Base-by-base conservation (phyloP, 179 eudicot species). In the Silene noctiflora region DNA sequence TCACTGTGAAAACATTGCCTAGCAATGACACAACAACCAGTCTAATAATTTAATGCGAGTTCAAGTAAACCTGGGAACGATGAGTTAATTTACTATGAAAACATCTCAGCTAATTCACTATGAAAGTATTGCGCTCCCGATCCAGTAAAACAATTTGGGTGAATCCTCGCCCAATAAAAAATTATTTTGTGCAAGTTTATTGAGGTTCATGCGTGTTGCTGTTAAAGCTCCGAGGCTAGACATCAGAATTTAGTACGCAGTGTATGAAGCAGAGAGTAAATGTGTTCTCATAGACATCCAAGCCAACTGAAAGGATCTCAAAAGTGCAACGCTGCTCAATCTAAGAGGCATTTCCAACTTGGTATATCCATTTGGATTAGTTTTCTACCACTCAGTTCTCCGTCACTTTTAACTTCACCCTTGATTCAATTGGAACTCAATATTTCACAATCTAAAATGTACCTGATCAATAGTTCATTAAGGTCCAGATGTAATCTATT, bases 121-220 rank as follows among this genome's bases (percentile, higher is more conserved):
- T 39, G 46, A 39, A 39, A 39, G 46, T 7, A 69, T 19, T 10
- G 4, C 4, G n/a, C 29, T 42, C 1, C 8, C 31, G 2, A 22
- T 19, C 21, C 72, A 21, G 17, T 39, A 27, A 27, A 27, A 27
- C 29, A 1, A 27, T 1, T 27, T 48, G 59, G 0, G 35, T 69
- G 51, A 59, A 14, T 53, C 64, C 42, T 51, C 44, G 3, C 22
- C 24, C 74, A 3, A 53, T 53, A 27, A 10, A 71, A 16, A 4
- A 33, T 14, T 2, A 21, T 10, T 53, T 55, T 71, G 13, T 62
- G 4, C 24, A 70, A 22, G 60, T 22, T 16, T 71, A 53, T 17
- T 13, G 42, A 71, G 8, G 22, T 53, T n/a, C 42, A 71, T 71
- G 42, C 74, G 25, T 53, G 74, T 71, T 71, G 55, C 61, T 14